A percentile compares a stretch with the other conserved stretches of the same genome.
Evolutionary conservation across 805 yeast species (phyloP).

Genomic region (Lachancea waltii): DNA sequence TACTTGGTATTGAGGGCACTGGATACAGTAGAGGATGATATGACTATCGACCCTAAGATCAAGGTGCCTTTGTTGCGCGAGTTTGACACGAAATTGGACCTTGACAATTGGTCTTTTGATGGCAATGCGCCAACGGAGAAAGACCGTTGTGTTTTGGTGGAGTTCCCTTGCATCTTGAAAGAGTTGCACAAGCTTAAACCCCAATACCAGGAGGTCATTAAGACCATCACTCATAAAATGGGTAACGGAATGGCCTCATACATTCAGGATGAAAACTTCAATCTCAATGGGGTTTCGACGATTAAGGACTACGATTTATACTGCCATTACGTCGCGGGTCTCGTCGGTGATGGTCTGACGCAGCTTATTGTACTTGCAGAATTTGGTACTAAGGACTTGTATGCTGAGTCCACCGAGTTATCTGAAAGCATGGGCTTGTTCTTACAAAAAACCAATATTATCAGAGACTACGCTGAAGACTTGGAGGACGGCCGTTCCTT

Average conservation of each 20-base stretch:
- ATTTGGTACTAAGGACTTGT: constrained; percentile 52
- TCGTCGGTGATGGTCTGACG: constrained; percentile 95
- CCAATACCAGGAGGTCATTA: constrained; percentile 70
- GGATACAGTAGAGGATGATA: constrained; percentile 95
- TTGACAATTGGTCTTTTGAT: constrained; percentile 73
- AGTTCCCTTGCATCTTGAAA: constrained; percentile 60
- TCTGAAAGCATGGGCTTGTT: constrained; percentile 90
- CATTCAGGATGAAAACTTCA: constrained; percentile 68
- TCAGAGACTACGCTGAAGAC: constrained; percentile 92
- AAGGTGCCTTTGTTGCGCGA: constrained; percentile 69
- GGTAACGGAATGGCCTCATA: constrained; percentile 98
- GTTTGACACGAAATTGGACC: constrained; percentile 57
- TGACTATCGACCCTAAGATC: constrained; percentile 64
- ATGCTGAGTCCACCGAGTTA: constrained; percentile 46
- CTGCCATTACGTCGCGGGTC: constrained; percentile 96
- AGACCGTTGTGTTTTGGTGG: constrained; percentile 75
- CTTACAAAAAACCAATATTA: constrained; percentile 91
- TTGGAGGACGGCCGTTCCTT: constrained; percentile 85
- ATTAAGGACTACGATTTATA: constrained; percentile 79
- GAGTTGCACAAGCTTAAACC: constrained; percentile 72
- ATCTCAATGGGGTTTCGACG: constrained; percentile 71
- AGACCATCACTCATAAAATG: constrained; percentile 76
- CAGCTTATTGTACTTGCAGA: constrained; percentile 69
- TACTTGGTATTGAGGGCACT: constrained; percentile 83
- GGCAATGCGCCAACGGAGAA: constrained; percentile 71